phyloP scores from a whole-genome alignment of 2,329 filamentous ascomycete genomes.

The Aspergillus candidus region DNA sequence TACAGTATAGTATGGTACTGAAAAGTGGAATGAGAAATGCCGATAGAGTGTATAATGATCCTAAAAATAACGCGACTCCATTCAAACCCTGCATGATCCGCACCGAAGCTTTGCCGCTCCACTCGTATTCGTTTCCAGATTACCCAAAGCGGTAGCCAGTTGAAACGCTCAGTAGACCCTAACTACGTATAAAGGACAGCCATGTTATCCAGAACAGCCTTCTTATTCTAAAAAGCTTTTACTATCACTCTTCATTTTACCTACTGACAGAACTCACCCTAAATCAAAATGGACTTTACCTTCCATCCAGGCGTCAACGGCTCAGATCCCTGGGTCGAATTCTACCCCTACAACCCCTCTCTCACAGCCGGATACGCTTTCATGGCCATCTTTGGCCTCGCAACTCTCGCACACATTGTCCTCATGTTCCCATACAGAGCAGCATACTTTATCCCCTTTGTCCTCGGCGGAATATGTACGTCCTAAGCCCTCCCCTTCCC shows the following conservation, averaged over 20 bases:
- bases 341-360: conserved; percentile 34
- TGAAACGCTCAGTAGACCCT: no score
- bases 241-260: not conserved
- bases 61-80: no score
- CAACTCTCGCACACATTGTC: conserved; percentile 25
- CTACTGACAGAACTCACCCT: not conserved
- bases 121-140: conserved; percentile 26
- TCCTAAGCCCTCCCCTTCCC: not conserved
- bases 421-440: conserved; percentile 27
- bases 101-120: not conserved
- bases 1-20: no score
- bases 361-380: conserved; percentile 31
- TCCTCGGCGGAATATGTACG: conserved; percentile 34
- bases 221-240: not conserved
- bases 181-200: no score
- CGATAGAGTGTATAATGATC: no score
- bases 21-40: no score
- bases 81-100: not conserved
- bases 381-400: conserved; percentile 28
- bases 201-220: no score
- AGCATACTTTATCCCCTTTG: conserved; percentile 33
- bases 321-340: conserved; percentile 26
- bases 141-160: conserved; percentile 15
- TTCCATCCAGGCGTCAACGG: conserved; percentile 28
- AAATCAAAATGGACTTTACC: conserved; percentile 25